Base-by-base conservation (phyloP, 768 basidiomycete genomes). In the Calocybe cyanea region DNA sequence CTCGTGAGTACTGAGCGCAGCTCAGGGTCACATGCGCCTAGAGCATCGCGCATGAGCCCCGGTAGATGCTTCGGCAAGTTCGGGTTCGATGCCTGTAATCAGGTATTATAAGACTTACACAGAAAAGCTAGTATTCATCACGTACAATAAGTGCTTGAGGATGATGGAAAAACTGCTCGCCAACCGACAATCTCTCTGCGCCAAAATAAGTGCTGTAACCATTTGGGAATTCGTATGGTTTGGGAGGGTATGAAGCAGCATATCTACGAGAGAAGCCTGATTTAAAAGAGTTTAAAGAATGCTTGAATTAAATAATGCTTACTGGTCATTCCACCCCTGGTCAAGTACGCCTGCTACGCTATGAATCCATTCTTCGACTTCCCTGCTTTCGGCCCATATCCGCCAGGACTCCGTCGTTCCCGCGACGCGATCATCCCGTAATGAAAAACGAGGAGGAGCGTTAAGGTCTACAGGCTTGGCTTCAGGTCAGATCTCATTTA, bases 331-430 rank as follows among this genome's bases (percentile, higher is more conserved):
- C 85, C 89, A 94, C 8, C 84, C 83, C 51, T 85, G 83, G 39
- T 91, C 86, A 21, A 87, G 70, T n/a, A 95, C 85, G 21, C 87
- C 90, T 4, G 83, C 87, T 25, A 90, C 81, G 53, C 83, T 83
- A 63, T 94, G 92, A 48, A 91, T 78, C 92, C 95, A 97, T 63
- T 92, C 89, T 34, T 99, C 95, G 1, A 94, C 83, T 58, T 97
- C 92, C 33, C 78, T 75, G 18, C 65, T 64, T 65, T 95, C 85
- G 18, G 84, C 83, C 84, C 91, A 95, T 18, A 64, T 58, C 39
- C 77, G 77, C 89, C 94, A 98, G 46, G 77, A 85, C 4, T 82
- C 76, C 0, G 93, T 92, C 0, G 90, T 92, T 8, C 77, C 77
- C 1, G 75, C 53, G 9, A 81, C 34, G 40, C 91, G 77, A 55